These are phyloP conservation scores for Nicotiana noctiflora DNA, from an alignment of 257 asterid genomes.

Conservation along the genomic window DNA sequence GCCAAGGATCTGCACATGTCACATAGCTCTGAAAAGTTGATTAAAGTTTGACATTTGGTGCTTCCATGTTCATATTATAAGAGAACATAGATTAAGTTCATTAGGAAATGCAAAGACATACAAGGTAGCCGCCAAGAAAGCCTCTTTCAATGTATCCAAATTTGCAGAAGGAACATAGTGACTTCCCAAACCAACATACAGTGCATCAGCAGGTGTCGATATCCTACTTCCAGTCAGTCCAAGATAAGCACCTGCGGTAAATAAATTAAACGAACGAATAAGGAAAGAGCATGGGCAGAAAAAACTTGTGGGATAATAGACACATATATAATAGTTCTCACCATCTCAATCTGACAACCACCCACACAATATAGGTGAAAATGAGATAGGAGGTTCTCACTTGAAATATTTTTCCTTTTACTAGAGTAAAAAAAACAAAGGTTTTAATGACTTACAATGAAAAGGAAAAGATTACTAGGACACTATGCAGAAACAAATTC, in stretches of 20 bases:
- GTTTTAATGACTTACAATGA: neutral
- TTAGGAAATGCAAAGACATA: slow-evolving; percentile 25
- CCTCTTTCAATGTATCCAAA: slow-evolving; percentile 54
- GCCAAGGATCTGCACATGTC: neutral
- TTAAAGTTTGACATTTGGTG: neutral
- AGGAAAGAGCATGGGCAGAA: neutral
- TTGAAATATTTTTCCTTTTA: neutral
- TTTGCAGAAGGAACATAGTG: slow-evolving; percentile 87
- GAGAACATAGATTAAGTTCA: neutral
- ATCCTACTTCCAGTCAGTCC: slow-evolving; percentile 89
- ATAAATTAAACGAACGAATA: neutral
- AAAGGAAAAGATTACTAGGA: neutral
- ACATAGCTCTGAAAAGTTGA: neutral
- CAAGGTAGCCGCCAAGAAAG: slow-evolving; percentile 61
- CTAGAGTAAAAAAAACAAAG: neutral
- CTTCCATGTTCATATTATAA: neutral
- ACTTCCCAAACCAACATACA: slow-evolving; percentile 81
- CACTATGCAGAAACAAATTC: neutral
- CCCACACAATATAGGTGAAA: neutral
- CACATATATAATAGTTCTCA: neutral
- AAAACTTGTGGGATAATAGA: neutral
- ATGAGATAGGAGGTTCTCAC: neutral
- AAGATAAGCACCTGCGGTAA: slow-evolving; percentile 79
- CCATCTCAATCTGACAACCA: slow-evolving; percentile 1
- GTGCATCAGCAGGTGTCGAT: slow-evolving; percentile 95